phyloP scores from a whole-genome alignment of 176 grass and related monocot species.

The Phyllostachys edulis region DNA sequence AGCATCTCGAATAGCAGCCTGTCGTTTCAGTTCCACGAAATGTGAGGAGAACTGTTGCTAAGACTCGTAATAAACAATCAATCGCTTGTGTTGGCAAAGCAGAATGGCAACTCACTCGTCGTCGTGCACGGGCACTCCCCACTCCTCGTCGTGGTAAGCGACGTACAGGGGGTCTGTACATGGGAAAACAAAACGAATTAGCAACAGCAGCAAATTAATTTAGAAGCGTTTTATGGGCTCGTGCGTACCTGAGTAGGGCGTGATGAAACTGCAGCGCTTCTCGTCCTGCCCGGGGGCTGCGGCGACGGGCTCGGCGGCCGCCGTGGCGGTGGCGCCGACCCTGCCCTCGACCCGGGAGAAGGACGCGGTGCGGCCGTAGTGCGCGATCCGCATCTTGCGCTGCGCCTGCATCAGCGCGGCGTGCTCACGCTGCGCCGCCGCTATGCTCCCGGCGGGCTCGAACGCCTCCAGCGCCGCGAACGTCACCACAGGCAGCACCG shows the following conservation, averaged over 20 bases:
- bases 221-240: neutral
- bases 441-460: conserved; percentile 62
- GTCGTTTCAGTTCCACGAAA: neutral
- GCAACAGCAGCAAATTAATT: neutral
- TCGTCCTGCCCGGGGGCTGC: conserved; percentile 35
- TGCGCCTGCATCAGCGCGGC: conserved; percentile 61
- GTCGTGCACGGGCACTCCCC: conserved; percentile 83
- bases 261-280: conserved; percentile 97
- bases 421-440: conserved; percentile 68
- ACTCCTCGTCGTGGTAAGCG: conserved; percentile 91
- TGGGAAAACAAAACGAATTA: neutral
- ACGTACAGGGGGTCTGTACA: conserved; percentile 64
- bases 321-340: conserved; percentile 13
- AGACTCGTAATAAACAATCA: neutral
- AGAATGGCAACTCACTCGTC: conserved; percentile 55
- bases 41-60: neutral
- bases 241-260: conserved; percentile 61
- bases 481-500: conserved; percentile 32
- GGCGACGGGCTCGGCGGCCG: neutral
- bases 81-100: neutral
- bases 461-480: conserved; percentile 45
- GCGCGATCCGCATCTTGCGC: conserved; percentile 74
- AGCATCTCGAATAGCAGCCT: conserved; percentile 94
- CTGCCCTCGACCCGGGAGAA: conserved; percentile 58
- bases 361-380: conserved; percentile 75